Conservation (phyloP, 148 eudicot species). For the Rhododendron vialii region DNA sequence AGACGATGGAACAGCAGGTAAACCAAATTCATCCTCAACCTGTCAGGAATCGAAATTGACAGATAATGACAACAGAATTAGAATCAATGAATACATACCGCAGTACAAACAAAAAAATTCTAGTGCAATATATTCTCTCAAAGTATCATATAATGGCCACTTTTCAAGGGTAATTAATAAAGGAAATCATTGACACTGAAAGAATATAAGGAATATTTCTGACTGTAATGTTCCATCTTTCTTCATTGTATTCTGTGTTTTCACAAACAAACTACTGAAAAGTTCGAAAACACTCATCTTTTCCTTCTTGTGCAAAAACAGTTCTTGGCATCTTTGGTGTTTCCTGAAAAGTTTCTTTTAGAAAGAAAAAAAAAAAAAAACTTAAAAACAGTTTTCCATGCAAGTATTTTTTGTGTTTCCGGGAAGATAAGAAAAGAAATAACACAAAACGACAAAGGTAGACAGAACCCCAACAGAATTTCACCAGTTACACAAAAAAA, state of each 20-base stretch:
- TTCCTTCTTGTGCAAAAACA: not conserved
- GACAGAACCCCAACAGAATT: not conserved
- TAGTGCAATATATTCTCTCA: not conserved
- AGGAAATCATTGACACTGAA: not conserved
- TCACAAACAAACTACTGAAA: not conserved
- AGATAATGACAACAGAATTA: not conserved
- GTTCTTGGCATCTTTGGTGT: not conserved
- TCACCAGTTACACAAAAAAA: not conserved
- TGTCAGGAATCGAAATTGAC: slow-evolving; percentile 19
- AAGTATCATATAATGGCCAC: not conserved
- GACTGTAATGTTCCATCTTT: not conserved
- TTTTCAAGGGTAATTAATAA: not conserved
- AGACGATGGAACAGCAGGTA: slow-evolving; percentile 69
- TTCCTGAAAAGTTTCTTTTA: not conserved
- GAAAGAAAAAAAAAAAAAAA: not conserved
- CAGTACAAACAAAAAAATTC: not conserved
- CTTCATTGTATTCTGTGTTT: not conserved
- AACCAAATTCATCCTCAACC: slow-evolving; percentile 68
- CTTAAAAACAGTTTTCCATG: not conserved
- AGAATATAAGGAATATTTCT: not conserved
- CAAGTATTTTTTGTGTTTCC: not conserved
- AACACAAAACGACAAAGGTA: not conserved
- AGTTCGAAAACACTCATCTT: not conserved
- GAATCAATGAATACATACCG: not conserved
- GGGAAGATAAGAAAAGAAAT: not conserved